Conservation (phyloP, 2,329 filamentous ascomycete species). For the Aureobasidium vineae region DNA sequence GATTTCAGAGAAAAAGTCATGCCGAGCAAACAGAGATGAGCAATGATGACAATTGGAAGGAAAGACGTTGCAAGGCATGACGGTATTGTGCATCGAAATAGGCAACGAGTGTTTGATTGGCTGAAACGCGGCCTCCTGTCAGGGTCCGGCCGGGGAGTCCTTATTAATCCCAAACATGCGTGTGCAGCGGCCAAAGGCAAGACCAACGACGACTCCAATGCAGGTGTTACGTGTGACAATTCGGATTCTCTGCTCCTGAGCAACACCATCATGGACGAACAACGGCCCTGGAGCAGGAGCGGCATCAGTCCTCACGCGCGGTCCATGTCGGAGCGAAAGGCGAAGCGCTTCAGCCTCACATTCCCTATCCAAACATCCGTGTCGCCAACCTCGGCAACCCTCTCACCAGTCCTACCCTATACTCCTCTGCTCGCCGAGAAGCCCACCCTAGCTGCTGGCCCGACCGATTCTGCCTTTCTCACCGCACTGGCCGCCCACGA, state of each 20-base stretch:
- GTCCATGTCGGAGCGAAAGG: constrained; percentile 25
- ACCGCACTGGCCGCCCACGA: constrained; percentile 91
- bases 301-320: constrained; percentile 8
- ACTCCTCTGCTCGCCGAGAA: constrained; percentile 33
- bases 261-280: background rate
- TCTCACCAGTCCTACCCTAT: constrained; percentile 34
- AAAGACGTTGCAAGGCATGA: constrained; percentile 6
- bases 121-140: constrained; percentile 1
- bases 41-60: background rate
- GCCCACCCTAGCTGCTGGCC: constrained; percentile 52
- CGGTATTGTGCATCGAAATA: background rate
- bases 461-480: constrained; percentile 59
- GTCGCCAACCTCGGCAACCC: constrained; percentile 37
- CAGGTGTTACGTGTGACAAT: background rate
- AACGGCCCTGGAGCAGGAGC: constrained; percentile 15
- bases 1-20: background rate
- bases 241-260: constrained; percentile 7
- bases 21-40: background rate
- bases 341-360: constrained; percentile 50
- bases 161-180: constrained; percentile 3
- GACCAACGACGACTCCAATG: constrained; percentile 1
- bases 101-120: constrained; percentile 4
- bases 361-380: constrained; percentile 48
- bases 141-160: background rate
- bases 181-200: background rate